Evolutionary conservation across 805 yeast species (phyloP).

Genomic region (Zygotorulaspora danielsina): DNA sequence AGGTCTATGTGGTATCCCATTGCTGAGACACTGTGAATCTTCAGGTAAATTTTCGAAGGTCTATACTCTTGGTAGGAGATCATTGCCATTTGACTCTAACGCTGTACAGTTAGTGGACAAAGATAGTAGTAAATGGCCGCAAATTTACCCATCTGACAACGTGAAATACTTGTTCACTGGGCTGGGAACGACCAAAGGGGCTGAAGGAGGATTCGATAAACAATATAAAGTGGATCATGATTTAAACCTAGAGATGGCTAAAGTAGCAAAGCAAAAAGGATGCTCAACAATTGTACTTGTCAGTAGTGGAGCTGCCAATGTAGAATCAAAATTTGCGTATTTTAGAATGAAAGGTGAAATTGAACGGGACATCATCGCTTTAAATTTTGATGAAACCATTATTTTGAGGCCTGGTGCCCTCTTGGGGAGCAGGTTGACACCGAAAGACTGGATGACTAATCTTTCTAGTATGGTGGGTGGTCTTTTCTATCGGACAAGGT

Average conservation of each 20-base stretch:
- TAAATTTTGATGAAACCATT: slow-evolving; percentile 66
- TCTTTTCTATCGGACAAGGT: slow-evolving; percentile 34
- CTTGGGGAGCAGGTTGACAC: slow-evolving; percentile 54
- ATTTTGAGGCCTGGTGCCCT: slow-evolving; percentile 75
- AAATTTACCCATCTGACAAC: slow-evolving; percentile 34
- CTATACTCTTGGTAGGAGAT: slow-evolving; percentile 51
- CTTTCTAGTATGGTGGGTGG: slow-evolving; percentile 35
- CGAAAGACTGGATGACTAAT: slow-evolving; percentile 39
- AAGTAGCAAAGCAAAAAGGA: slow-evolving; percentile 68
- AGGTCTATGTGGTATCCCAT: slow-evolving; percentile 65
- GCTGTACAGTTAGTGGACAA: slow-evolving; percentile 41
- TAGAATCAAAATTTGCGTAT: slow-evolving; percentile 57
- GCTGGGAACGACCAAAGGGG: slow-evolving; percentile 70
- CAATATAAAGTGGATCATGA: slow-evolving; percentile 74
- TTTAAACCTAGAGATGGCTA: slow-evolving; percentile 61
- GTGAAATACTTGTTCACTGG: slow-evolving; percentile 53
- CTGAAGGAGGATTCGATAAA: slow-evolving; percentile 67
- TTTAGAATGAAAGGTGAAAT: slow-evolving; percentile 66
- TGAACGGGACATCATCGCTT: slow-evolving; percentile 59
- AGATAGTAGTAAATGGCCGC: slow-evolving; percentile 51
- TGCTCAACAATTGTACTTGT: slow-evolving; percentile 64
- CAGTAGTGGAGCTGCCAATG: slow-evolving; percentile 60
- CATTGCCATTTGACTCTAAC: slow-evolving; percentile 34
- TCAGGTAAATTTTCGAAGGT: slow-evolving; percentile 40
- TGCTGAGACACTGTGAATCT: slow-evolving; percentile 44